Evolutionary conservation across 345 rosid genomes (phyloP).

Genomic region (Alliaria petiolata): DNA sequence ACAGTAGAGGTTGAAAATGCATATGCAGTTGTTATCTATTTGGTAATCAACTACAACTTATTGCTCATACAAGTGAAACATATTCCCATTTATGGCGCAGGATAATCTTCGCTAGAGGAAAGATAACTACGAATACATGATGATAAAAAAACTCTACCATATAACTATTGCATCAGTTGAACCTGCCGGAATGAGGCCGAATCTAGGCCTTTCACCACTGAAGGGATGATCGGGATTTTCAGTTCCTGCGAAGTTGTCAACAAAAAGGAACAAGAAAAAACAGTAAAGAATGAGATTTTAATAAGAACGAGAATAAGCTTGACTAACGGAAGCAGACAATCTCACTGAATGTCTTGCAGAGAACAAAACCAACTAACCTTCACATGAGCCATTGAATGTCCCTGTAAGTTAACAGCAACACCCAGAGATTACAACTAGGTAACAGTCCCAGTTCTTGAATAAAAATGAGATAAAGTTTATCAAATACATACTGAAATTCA

Average conservation of each 20-base stretch:
- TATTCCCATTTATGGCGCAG: not conserved
- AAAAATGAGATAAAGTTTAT: conserved; percentile 14
- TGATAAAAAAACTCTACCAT: conserved; percentile 46
- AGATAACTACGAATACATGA: not conserved
- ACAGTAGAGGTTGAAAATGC: not conserved
- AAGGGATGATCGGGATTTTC: conserved; percentile 40
- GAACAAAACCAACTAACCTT: conserved; percentile 40
- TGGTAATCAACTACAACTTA: not conserved
- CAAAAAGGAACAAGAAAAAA: conserved; percentile 18
- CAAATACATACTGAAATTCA: conserved; percentile 39
- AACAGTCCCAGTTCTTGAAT: conserved; percentile 1
- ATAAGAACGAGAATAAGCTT: not conserved
- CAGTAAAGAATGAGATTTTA: not conserved
- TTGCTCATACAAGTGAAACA: not conserved
- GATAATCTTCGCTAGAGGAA: not conserved
- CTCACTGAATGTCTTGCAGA: not conserved
- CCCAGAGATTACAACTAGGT: conserved; percentile 19
- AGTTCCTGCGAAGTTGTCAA: conserved; percentile 37
- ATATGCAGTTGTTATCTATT: not conserved
- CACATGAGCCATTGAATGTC: conserved; percentile 32
- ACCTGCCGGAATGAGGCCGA: conserved; percentile 92
- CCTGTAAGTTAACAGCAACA: conserved; percentile 38
- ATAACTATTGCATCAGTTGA: conserved; percentile 90
- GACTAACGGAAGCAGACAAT: not conserved
- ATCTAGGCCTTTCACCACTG: conserved; percentile 49